Evolutionary conservation across 208 protist genomes (phyloP), one percentile per base, ranked within the genome.

Genomic region (Crithidia thermophila): DNA sequence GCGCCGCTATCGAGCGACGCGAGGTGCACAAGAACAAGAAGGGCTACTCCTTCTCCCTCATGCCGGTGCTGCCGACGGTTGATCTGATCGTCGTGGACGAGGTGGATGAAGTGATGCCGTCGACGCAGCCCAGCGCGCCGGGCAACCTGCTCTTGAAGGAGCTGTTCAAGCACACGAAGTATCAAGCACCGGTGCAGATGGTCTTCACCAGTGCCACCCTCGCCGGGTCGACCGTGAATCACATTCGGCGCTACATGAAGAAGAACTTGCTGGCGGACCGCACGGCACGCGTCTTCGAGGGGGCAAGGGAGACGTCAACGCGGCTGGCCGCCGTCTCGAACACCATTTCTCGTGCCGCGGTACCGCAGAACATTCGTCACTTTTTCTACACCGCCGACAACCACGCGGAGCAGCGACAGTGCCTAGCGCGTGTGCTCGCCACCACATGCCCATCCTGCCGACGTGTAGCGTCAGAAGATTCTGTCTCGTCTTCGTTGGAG

Each of bases 181-280:
- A 94, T 43, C 87, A 97, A 63, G 82, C 91, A 2, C 91, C 91
- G 11, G 68, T 93, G 59, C 88, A 97, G 68, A 73, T 97, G 21
- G 63, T 97, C 31, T 90, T 97, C 69, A 97, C 86, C 13, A 94
- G 88, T 61, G 91, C 89, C 11, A 97, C 91, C 11, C 80, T 97
- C 0, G 82, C 85, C 10, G 88, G 86, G 3, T 93, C 88, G 0
- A 93, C 85, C 18, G 88, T 97, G 2, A 94, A 93, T 65, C 91
- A 97, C 73, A 79, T 97, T 43, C 84, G 88, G 4, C 79, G 82
- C 10, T 97, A 87, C 79, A 89, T 97, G 79, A 94, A 94, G 67
- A 94, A 94, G 74, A 93, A 87, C 53, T 46, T 94, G 6, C 71
- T 97, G 10, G 85, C 79, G 20, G 80, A 82, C 40, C 78, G 81